Conservation (phyloP, 129 eudicot species). For the Deinandra increscens region DNA sequence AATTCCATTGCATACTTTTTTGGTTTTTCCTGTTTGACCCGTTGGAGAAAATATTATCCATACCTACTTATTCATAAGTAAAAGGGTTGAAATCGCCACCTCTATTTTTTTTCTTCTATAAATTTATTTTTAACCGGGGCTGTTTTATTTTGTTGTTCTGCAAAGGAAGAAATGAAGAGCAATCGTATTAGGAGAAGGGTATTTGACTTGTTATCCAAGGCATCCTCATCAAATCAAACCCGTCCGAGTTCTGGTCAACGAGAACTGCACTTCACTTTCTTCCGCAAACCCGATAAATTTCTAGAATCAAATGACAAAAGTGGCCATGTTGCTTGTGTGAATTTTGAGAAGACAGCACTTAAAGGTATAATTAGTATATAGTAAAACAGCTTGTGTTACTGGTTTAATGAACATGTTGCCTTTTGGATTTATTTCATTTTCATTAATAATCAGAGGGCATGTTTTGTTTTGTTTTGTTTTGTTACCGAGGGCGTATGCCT, state of each 20-base stretch:
- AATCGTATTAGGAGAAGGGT: conserved; percentile 72
- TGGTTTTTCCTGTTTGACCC: neutral
- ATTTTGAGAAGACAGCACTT: conserved; percentile 78
- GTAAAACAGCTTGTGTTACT: neutral
- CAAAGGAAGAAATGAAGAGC: conserved; percentile 91
- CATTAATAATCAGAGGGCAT: neutral
- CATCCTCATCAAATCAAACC: conserved; percentile 46
- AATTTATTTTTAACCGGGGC: conserved; percentile 4
- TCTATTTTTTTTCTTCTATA: neutral
- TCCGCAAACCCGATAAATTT: conserved; percentile 71
- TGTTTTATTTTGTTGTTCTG: conserved; percentile 24
- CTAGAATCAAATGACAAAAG: conserved; percentile 50
- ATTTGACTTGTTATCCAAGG: conserved; percentile 82
- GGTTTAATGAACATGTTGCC: conserved; percentile 6
- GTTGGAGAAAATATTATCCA: neutral
- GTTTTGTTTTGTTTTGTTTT: neutral
- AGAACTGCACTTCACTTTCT: conserved; percentile 87
- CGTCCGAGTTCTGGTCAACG: conserved; percentile 55
- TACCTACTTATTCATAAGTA: neutral
- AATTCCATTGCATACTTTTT: neutral
- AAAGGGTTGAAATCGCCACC: neutral
- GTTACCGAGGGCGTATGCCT: neutral
- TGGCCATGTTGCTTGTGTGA: conserved; percentile 68
- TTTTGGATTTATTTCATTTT: neutral
- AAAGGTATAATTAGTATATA: conserved; percentile 42